phyloP scores from a whole-genome alignment of 306 rosid species.

The Luffa acutangula region DNA sequence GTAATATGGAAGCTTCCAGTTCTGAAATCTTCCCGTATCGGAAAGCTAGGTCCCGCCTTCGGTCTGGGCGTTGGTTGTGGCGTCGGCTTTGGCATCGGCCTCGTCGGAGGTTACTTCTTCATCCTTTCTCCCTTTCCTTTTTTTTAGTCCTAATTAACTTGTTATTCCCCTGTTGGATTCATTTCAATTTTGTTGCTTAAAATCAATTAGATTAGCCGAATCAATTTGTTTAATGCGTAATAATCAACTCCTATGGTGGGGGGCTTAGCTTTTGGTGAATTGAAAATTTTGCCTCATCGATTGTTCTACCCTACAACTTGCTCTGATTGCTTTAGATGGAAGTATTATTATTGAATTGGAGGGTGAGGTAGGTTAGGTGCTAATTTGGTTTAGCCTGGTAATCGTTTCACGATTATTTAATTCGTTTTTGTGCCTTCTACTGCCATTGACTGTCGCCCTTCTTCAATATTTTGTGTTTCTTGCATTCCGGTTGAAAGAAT shows the following conservation, averaged over 20 bases:
- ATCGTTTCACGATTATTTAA: background rate
- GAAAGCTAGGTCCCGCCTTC: conserved; percentile 81
- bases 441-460: background rate
- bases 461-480: background rate
- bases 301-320: background rate
- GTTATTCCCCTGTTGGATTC: background rate
- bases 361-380: background rate
- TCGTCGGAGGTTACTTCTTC: conserved; percentile 54
- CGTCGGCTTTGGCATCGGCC: conserved; percentile 75
- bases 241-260: background rate
- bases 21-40: conserved; percentile 29
- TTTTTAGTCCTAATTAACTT: background rate
- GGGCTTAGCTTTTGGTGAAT: background rate
- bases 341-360: background rate
- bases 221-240: background rate
- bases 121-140: background rate
- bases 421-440: background rate
- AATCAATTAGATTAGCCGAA: background rate
- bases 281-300: background rate
- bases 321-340: background rate
- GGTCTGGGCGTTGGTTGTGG: conserved; percentile 84
- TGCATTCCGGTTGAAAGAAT: background rate
- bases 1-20: conserved; percentile 74
- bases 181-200: background rate
- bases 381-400: background rate